Conservation (phyloP, 495 filamentous ascomycete species). For the Penicillium taxi region DNA sequence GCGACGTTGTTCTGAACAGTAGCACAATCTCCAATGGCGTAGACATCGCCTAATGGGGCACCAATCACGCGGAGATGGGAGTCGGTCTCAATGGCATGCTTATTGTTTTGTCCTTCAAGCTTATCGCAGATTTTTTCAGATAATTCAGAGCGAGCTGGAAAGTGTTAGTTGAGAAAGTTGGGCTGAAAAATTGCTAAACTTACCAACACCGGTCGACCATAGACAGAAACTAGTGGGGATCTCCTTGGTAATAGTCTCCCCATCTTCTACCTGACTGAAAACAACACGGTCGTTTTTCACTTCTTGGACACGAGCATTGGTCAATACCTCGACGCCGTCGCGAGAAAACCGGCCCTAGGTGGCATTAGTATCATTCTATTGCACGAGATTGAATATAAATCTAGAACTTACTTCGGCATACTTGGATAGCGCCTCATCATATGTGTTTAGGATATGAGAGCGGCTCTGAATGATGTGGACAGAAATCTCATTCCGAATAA, state of each 20-base stretch:
- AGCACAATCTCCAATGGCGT: constrained; percentile 93
- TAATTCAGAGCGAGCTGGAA: constrained; percentile 68
- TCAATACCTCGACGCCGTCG: constrained; percentile 83
- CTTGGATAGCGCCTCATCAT: constrained; percentile 86
- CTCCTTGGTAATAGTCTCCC: constrained; percentile 73
- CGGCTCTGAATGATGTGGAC: constrained; percentile 94
- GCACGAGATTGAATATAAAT: neutral
- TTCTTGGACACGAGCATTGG: constrained; percentile 85
- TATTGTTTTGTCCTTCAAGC: constrained; percentile 75
- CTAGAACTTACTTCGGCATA: constrained; percentile 64
- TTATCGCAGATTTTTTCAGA: constrained; percentile 63
- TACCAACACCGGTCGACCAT: constrained; percentile 90
- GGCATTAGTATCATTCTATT: constrained; percentile 11
- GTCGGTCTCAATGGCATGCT: constrained; percentile 90
- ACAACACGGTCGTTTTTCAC: constrained; percentile 75
- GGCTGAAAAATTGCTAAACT: constrained; percentile 9
- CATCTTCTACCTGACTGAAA: constrained; percentile 76
- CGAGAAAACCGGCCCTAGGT: constrained; percentile 63
- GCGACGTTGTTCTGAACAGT: constrained; percentile 96
- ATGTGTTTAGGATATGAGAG: constrained; percentile 94
- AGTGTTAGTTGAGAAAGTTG: neutral
- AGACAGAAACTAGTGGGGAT: constrained; percentile 94
- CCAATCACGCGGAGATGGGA: constrained; percentile 87
- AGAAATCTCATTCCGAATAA: constrained; percentile 92
- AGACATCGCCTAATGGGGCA: constrained; percentile 88